These are phyloP conservation scores for Talaromyces proteolyticus DNA, from an alignment of 495 filamentous ascomycete species.

Conservation along the genomic window DNA sequence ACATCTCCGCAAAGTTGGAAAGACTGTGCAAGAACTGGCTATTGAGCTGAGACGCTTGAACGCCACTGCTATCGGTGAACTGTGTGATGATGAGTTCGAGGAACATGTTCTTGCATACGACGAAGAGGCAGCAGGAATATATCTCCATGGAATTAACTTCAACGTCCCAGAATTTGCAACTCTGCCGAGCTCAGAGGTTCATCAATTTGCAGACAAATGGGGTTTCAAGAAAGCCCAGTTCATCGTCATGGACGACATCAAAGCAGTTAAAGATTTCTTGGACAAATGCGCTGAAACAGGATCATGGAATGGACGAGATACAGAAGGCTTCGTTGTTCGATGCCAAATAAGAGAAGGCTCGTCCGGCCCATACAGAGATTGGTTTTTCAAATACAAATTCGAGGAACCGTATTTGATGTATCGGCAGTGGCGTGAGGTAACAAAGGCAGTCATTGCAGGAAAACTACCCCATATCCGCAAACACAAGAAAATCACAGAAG, in stretches of 20 bases:
- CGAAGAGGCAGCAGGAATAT: constrained; percentile 79
- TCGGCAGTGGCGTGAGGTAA: constrained; percentile 95
- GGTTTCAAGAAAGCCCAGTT: constrained; percentile 87
- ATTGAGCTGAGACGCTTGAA: constrained; percentile 71
- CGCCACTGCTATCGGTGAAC: constrained; percentile 87
- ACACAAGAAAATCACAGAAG: constrained; percentile 82
- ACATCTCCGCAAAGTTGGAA: constrained; percentile 69
- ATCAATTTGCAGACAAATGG: constrained; percentile 87
- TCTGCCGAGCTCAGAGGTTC: constrained; percentile 69
- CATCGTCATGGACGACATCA: constrained; percentile 67
- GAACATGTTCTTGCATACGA: constrained; percentile 93
- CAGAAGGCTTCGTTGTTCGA: constrained; percentile 94
- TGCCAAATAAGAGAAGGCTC: constrained; percentile 60
- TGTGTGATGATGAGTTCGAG: constrained; percentile 94
- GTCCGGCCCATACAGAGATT: constrained; percentile 59
- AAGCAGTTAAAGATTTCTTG: constrained; percentile 69
- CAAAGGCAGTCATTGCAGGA: constrained; percentile 79
- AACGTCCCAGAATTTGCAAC: constrained; percentile 88
- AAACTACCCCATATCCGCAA: constrained; percentile 73
- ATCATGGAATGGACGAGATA: constrained; percentile 81
- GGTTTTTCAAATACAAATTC: constrained; percentile 99
- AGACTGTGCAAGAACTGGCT: constrained; percentile 70
- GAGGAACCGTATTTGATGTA: constrained; percentile 99
- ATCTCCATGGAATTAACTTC: constrained; percentile 92
- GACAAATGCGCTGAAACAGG: constrained; percentile 79